Evolutionary conservation across 306 rosid genomes (phyloP), one percentile per base, ranked within the genome.

Genomic region (Fragaria ananassa): DNA sequence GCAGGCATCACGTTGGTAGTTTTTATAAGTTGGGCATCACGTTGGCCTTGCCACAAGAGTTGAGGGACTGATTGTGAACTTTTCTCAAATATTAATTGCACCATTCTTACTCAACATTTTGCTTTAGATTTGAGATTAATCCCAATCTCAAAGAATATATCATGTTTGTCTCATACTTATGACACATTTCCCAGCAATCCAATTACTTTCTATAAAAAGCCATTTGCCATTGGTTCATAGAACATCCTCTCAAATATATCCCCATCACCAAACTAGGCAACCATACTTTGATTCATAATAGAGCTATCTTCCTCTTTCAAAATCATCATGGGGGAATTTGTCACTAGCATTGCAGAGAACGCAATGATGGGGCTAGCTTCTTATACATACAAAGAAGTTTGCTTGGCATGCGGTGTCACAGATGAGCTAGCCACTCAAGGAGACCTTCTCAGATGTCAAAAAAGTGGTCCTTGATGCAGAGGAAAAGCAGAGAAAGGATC

Each of bases 391-490:
- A 4, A 72, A 23, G 39, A 79, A 54, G 47, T 79, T 8, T 6
- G 49, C 68, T 72, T 65, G 27, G 77, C 60, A 19, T 41, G 77
- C 47, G 68, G 78, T 68, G 63, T 79, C 67, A 13, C 46, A 27
- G 77, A 44, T 14, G 73, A 72, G 13, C 35, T 64, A 18, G 14
- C n/a, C 19, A 66, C 78, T 79, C 9, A 5, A 45, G 39, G 50
- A 44, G 13, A 66, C 47, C 50, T 41, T 67, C 5, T 19, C 29
- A 11, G 18, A 14, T 23, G 49, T 66, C 78, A 15, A 44, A 67
- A 9, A 39, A 9, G 65, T 71, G 31, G 70, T 78, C 72, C 12
- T 47, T 21, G 76, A 78, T 15, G 81, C 81, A n/a, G 78, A 73
- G 74, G 72, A 79, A 39, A 66, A 57, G 70, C 82, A 79, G 29